Evolutionary conservation across 768 basidiomycete species (phyloP).

Genomic region (Tylopilus intermedius): DNA sequence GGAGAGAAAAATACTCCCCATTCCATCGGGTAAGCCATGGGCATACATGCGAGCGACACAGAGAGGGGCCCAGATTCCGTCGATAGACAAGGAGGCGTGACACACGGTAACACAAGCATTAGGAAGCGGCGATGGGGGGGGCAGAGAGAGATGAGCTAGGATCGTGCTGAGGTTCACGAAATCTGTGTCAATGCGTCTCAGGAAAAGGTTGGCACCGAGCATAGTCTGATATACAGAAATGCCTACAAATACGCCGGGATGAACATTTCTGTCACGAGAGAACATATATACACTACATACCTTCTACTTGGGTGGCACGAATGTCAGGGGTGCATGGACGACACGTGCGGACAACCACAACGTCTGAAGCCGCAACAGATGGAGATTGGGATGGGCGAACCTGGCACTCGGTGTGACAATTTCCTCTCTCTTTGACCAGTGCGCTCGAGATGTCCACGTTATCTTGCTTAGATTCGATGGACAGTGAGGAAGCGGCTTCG

Average conservation of each 20-base stretch:
- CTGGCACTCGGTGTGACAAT: slow-evolving; percentile 3
- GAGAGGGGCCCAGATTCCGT: slow-evolving; percentile 71
- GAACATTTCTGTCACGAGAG: slow-evolving; percentile 2
- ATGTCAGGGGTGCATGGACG: slow-evolving; percentile 59
- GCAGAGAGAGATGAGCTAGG: slow-evolving; percentile 37
- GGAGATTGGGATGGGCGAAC: neutral
- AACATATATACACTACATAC: slow-evolving; percentile 33
- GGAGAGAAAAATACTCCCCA: slow-evolving; percentile 55
- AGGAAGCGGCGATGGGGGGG: slow-evolving; percentile 31
- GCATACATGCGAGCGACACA: slow-evolving; percentile 45
- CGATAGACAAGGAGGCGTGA: slow-evolving; percentile 48
- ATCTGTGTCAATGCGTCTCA: slow-evolving; percentile 74
- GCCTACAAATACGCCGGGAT: slow-evolving; percentile 36
- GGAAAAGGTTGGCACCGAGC: slow-evolving; percentile 49
- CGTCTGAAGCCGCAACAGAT: slow-evolving; percentile 17
- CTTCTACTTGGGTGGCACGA: slow-evolving; percentile 66
- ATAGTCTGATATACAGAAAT: slow-evolving; percentile 72
- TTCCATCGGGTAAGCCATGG: slow-evolving; percentile 22
- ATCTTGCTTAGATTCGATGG: slow-evolving; percentile 3
- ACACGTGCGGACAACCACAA: slow-evolving; percentile 59
- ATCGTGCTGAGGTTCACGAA: slow-evolving; percentile 63
- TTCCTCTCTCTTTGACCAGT: slow-evolving; percentile 5
- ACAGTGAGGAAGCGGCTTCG: neutral
- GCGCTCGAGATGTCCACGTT: neutral
- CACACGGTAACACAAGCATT: slow-evolving; percentile 47